Evolutionary conservation across 108 stramenopile species (phyloP), one percentile per base, ranked within the genome.

Genomic region (Mayamaea pseudoterrestris): DNA sequence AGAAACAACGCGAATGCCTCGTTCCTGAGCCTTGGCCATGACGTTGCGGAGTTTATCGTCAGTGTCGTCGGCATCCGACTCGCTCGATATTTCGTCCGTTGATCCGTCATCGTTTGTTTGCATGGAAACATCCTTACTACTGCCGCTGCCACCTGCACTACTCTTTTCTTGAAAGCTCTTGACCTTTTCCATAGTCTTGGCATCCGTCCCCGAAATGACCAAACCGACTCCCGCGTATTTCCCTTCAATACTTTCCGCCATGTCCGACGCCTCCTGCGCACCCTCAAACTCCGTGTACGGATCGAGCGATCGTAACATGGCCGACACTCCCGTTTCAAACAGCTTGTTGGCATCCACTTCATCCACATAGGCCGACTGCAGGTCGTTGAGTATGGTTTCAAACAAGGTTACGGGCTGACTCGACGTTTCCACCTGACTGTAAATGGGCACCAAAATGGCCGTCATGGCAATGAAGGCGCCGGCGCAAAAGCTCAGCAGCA

Each of bases 221-320:
- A 96, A 60, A 5, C 95, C 95, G 4, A 96, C 93, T 5, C 95
- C 95, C 1, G 90, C 95, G 67, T 96, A 96, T 29, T 58, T 53
- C 16, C 95, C 95, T 9, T 47, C 60, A 23, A 96, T 91, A 18
- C 57, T 61, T 64, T 97, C 95, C 48, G 65, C 77, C 58, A 97
- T 45, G 29, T 78, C 80, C 27, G 53, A 50, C 12, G 93, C 90
- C 34, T 88, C 82, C 31, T 79, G 55, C 26, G 57, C 53, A 9
- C 67, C 70, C 61, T 94, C 92, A 56, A 90, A 97, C 61, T 95
- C 93, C 12, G 96, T 97, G 60, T 97, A 97, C 1, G 96, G 96
- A 75, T 97, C 96, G 23, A 97, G 60, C 2, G 72, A 76, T 22
- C 67, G 57, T 13, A 95, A 71, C 96, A 97, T 97, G 50, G 93